Base-by-base conservation (phyloP, 257 asterid genomes). In the Cordia subcordata region DNA sequence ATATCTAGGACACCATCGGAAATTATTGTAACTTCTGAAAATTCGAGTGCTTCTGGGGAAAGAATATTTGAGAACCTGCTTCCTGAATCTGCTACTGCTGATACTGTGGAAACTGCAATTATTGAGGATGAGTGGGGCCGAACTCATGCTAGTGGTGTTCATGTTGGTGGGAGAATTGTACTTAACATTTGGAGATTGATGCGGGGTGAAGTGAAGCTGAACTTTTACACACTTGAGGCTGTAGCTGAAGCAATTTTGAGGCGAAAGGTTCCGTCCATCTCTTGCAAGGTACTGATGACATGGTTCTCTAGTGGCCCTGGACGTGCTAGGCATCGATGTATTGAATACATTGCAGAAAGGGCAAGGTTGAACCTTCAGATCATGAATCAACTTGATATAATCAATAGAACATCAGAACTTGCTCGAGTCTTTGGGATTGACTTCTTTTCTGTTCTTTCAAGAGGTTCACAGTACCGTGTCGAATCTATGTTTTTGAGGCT, bases 121-220 rank as follows among this genome's bases (percentile, higher is more conserved):
- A 81, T 92, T 40, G 96, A 89, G 76, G 99, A 92, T 58, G 97
- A 92, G 68, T 92, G 99, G 97, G 98, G 99, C 65, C 72, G 99
- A 79, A 88, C 96, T 40, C 96, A 92, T 71, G 95, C 93, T 70
- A 88, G 96, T 70, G 99, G 99, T 70, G 77, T 92, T 69, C 95
- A 88, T 73, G 99, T 88, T 63, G 84, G 90, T 69, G 98, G 98
- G 55, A 81, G 98, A 69, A 86, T 92, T 73, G 94, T 92, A 68
- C 94, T 92, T 35, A 92, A 92, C 75, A 49, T 92, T 53, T 92
- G 99, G 99, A 78, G 99, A 64, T 75, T 88, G 69, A 88, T 92
- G 96, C 87, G 96, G 38, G 80, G 83, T 75, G 99, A 88, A 81
- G 82, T 92, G 56, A 92, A 84, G 77, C 94, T 88, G 44, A 86